Percentiles rank a stretch among this genome's conserved stretches.
phyloP scores from a whole-genome alignment of 495 filamentous ascomycete species.

The Neurospora sp. region DNA sequence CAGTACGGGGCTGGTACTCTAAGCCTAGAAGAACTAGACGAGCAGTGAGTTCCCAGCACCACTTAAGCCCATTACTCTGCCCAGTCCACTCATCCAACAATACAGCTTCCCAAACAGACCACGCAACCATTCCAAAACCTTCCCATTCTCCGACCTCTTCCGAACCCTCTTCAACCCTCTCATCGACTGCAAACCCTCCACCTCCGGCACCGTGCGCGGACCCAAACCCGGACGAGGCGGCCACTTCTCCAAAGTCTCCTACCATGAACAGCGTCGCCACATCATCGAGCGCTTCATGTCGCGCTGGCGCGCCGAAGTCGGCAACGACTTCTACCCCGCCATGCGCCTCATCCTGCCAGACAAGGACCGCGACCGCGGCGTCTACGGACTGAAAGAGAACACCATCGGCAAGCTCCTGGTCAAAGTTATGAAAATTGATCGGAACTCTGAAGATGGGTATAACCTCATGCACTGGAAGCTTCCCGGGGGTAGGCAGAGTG shows the following conservation, averaged over 20 bases:
- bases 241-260: constrained; percentile 52
- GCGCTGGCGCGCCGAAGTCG: constrained; percentile 79
- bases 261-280: constrained; percentile 70
- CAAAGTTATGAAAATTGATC: constrained; percentile 86
- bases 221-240: constrained; percentile 35
- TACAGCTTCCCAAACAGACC: constrained; percentile 75
- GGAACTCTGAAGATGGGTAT: constrained; percentile 78
- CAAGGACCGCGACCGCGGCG: constrained; percentile 83
- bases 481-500: constrained; percentile 55
- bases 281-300: constrained; percentile 87
- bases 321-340: constrained; percentile 87
- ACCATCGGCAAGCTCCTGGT: constrained; percentile 80
- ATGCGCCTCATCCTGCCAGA: constrained; percentile 87
- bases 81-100: not conserved
- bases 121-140: constrained; percentile 63
- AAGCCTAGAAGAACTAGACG: constrained; percentile 47
- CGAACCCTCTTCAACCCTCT: constrained; percentile 75
- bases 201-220: constrained; percentile 26
- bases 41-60: constrained; percentile 40
- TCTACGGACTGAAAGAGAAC: constrained; percentile 94
- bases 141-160: constrained; percentile 78
- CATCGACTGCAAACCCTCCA: constrained; percentile 71
- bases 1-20: constrained; percentile 36
- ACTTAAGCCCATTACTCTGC: not conserved
- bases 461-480: constrained; percentile 89